Evolutionary conservation across 805 yeast genomes (phyloP), one percentile per base, ranked within the genome.

Genomic region (Pichia californica): DNA sequence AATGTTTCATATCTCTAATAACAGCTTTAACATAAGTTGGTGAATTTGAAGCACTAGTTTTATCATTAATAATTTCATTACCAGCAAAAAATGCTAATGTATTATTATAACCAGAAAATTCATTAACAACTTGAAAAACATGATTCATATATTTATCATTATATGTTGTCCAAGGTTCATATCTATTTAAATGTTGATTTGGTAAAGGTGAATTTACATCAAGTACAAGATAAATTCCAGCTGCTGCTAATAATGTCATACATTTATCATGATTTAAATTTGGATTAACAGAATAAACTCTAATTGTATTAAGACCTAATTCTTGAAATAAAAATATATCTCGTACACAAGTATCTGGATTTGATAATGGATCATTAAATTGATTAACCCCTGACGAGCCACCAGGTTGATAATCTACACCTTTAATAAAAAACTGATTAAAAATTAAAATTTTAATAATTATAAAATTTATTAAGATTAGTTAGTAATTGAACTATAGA

Each of bases 371-470:
- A 58, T 91, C 98, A 9, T 53, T 58, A 7, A 55, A 48, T 3
- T 55, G 62, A n/a, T 67, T 67, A 20, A 79, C 80, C 0, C 81
- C 89, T 0, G 95, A 81, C 0, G 95, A 81, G 0, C 97, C 98
- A 9, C 97, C 97, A 0, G 97, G 97, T 57, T 91, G 97, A 58
- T 89, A 89, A 61, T 91, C 98, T 1, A 91, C 84, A 16, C 98
- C 98, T 61, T 77, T 81, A 30, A 89, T 73, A 53, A 72, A 81
- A 57, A 91, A 89, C 79, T 80, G 28, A 28, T 38, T 31, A 3
- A 33, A 34, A 28, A 18, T 15, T n/a, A n/a, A n/a, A n/a, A n/a
- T n/a, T n/a, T n/a, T n/a, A n/a, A n/a, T n/a, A n/a, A n/a, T n/a
- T n/a, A n/a, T n/a, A n/a, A n/a, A n/a, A n/a, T n/a, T n/a, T n/a